Percentiles rank a stretch among this genome's conserved stretches.
phyloP scores from a whole-genome alignment of 176 grass and related monocot species.

The Musa schizocarpa region DNA sequence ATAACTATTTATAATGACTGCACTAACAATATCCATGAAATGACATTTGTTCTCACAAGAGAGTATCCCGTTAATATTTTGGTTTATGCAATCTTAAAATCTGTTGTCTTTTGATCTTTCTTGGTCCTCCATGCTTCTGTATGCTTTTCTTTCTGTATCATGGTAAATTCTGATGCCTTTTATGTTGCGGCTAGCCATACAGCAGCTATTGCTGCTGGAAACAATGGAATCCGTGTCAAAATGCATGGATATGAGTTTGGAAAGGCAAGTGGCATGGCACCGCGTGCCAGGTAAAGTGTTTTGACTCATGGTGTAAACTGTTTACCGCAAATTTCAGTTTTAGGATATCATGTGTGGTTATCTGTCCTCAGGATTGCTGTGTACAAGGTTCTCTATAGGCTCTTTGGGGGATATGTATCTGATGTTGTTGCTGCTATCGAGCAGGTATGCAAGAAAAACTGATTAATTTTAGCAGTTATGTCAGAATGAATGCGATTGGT shows the following conservation, averaged over 20 bases:
- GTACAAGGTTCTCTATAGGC: slow-evolving; percentile 96
- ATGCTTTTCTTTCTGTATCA: not conserved
- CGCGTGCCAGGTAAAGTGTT: slow-evolving; percentile 64
- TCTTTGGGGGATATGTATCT: slow-evolving; percentile 94
- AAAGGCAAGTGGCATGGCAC: slow-evolving; percentile 97
- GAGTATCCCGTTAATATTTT: no score
- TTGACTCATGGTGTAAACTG: not conserved
- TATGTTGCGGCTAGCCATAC: slow-evolving; percentile 55
- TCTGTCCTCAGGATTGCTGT: slow-evolving; percentile 68
- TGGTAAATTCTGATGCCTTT: slow-evolving; percentile 10
- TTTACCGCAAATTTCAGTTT: not conserved
- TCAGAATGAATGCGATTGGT: not conserved
- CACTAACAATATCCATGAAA: no score
- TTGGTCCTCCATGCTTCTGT: not conserved
- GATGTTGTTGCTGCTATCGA: slow-evolving; percentile 98
- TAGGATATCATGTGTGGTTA: slow-evolving; percentile 1
- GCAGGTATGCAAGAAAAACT: slow-evolving; percentile 43
- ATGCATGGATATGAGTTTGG: slow-evolving; percentile 95
- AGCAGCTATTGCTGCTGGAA: slow-evolving; percentile 97
- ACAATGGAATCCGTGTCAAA: slow-evolving; percentile 83
- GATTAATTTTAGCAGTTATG: not conserved
- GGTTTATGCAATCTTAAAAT: not conserved
- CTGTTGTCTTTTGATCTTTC: not conserved
- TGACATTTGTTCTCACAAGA: no score
- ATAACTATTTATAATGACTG: no score